A percentile compares a stretch with the other conserved stretches of the same genome.
These are phyloP conservation scores for Tulasnella sp. DNA, from an alignment of 768 basidiomycete species.

Conservation along the genomic window DNA sequence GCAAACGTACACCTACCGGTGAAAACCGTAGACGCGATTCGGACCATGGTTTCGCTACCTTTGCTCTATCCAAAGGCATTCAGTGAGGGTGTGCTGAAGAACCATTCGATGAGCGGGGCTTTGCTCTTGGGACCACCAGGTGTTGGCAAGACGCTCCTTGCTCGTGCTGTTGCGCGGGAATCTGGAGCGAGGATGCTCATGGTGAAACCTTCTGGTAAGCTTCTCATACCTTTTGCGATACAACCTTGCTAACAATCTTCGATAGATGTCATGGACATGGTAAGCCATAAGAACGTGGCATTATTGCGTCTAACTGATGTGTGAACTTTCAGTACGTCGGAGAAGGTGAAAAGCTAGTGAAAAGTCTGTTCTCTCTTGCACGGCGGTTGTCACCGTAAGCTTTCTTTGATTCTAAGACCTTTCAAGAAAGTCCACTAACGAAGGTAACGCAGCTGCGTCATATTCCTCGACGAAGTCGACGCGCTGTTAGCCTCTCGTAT, in stretches of 20 bases:
- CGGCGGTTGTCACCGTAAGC: slow-evolving; percentile 56
- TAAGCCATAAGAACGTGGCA: slow-evolving; percentile 24
- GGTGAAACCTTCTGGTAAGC: slow-evolving; percentile 54
- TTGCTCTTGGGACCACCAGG: slow-evolving; percentile 85
- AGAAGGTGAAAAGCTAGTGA: slow-evolving; percentile 82
- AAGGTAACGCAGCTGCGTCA: slow-evolving; percentile 43
- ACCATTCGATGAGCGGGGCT: slow-evolving; percentile 85
- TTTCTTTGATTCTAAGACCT: not conserved
- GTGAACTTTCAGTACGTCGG: slow-evolving; percentile 55
- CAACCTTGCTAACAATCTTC: not conserved
- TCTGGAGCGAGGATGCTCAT: slow-evolving; percentile 89
- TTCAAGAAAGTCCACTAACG: not conserved
- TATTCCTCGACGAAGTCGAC: slow-evolving; percentile 93
- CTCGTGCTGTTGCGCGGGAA: slow-evolving; percentile 84
- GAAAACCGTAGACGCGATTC: slow-evolving; percentile 82
- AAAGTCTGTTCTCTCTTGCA: slow-evolving; percentile 79
- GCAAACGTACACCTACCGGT: slow-evolving; percentile 77
- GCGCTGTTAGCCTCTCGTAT: slow-evolving; percentile 81
- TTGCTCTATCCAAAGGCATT: slow-evolving; percentile 81
- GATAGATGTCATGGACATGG: slow-evolving; percentile 89
- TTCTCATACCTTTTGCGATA: not conserved
- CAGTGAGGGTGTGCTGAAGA: slow-evolving; percentile 76
- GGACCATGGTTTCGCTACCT: slow-evolving; percentile 84
- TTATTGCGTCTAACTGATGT: not conserved
- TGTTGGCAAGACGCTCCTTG: slow-evolving; percentile 82